Base-by-base conservation (phyloP, 2,329 filamentous ascomycete species). In the Penicillium oxalicum region DNA sequence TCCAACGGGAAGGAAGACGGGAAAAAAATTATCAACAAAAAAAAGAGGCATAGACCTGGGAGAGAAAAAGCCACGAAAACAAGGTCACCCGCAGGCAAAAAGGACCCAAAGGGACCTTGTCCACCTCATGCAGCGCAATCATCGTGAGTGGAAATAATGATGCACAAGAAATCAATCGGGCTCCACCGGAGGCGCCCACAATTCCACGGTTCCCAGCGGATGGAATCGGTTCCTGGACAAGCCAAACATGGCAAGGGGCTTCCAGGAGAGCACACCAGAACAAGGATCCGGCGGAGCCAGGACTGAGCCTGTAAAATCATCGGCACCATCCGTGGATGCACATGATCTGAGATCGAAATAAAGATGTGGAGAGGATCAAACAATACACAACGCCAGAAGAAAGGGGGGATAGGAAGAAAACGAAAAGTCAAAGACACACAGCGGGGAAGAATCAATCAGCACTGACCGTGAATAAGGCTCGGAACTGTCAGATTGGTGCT, bases 131-230 rank as follows among this genome's bases (percentile, higher is more conserved):
- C 13, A 12, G 36, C 18, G 32, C 24, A 34, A n/a, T 29, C 28
- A 29, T 29, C 33, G 25, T 26, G 32, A 9, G 35, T 35, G 33
- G 41, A 18, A 12, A 13, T n/a, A 9, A 32, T n/a, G 26, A 8
- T 26, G 18, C 11, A 18, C 12, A 44, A 27, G 35, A n/a, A 36
- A n/a, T 12, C 8, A 32, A 2, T 7, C 9, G 7, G 36, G 45
- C 26, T 48, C 45, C 49, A 51, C 45, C 40, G 35, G 43, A 36
- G 26, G 43, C 29, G 29, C 29, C 43, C 33, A 26, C 34, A 36
- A 45, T 38, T 18, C 34, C 42, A 45, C 27, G 45, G 45, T 32
- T 43, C 45, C 18, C 27, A n/a, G 18, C 45, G 45, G 45, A 48
- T 39, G 34, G 40, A 33, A 41, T 39, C 40, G 45, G 45, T 43